These are phyloP conservation scores for Articulospora tetracladia DNA, from an alignment of 495 filamentous ascomycete genomes.

Conservation along the genomic window DNA sequence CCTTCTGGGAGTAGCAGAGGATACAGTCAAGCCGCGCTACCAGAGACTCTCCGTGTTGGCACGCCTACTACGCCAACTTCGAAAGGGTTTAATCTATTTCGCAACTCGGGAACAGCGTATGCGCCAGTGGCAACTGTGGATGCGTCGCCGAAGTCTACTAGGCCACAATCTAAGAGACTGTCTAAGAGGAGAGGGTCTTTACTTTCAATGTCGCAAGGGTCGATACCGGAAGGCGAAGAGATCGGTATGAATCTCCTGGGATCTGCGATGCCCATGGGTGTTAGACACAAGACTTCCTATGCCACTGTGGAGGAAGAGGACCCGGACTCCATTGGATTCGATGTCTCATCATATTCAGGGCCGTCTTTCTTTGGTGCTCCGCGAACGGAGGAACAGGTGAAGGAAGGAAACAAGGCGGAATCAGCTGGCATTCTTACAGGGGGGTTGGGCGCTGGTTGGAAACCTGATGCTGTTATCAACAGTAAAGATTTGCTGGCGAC, in stretches of 20 bases:
- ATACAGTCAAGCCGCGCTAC: not conserved
- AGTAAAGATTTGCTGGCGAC: conserved; percentile 39
- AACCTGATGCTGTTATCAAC: conserved; percentile 33
- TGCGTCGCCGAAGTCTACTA: not conserved
- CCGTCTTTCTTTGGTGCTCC: conserved; percentile 18
- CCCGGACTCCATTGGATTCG: conserved; percentile 17
- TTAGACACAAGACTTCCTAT: conserved; percentile 16
- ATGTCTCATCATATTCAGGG: conserved; percentile 13
- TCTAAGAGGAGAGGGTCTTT: conserved; percentile 16
- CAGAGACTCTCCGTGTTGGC: conserved; percentile 13
- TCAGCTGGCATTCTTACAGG: conserved; percentile 43
- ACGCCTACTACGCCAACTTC: conserved; percentile 6
- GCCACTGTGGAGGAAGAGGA: conserved; percentile 15
- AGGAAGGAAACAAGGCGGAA: conserved; percentile 26
- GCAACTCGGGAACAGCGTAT: conserved; percentile 7
- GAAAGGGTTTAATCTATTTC: conserved; percentile 16
- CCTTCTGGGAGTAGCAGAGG: not conserved
- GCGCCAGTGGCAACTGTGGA: conserved; percentile 3
- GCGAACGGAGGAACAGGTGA: conserved; percentile 12
- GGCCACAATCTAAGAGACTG: not conserved
- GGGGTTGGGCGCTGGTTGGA: conserved; percentile 42
- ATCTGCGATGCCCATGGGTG: conserved; percentile 16
- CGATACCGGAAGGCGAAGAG: conserved; percentile 25
- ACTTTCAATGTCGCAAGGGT: conserved; percentile 3
- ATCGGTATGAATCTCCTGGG: conserved; percentile 22